Evolutionary conservation across 805 yeast genomes (phyloP), one percentile per base, ranked within the genome.

Genomic region (Pichia occidentalis): DNA sequence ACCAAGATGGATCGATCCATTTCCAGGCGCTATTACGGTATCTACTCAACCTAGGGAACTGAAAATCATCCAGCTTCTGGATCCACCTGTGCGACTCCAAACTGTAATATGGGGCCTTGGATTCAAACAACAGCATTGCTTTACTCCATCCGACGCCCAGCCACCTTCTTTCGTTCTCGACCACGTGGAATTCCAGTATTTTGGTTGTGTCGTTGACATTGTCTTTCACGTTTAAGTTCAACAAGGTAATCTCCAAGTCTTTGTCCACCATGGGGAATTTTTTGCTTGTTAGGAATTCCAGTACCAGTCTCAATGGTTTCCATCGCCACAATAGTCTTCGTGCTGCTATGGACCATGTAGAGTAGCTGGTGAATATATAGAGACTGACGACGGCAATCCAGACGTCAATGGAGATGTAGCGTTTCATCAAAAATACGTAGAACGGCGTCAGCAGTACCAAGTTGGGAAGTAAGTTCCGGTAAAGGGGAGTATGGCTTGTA

Each of bases 81-180:
- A 56, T 48, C 18, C 59, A 44, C 40, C 55, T 46, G 39, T 51
- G 54, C 8, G 59, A 58, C 11, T 63, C 53, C 20, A 59, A 68
- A 41, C 64, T 67, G 29, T 79, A 72, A 47, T 59, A 77, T 14
- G 64, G 59, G 1, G 73, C 49, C 19, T 81, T 48, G 43, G 7
- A 16, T 7, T 77, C 83, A 39, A 64, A 61, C 2, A 82, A 81
- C 4, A 75, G 48, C 25, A 75, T 51, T 13, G 60, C 57, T 34
- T 65, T 63, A 26, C 70, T 56, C 82, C 82, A 77, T 6, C 82
- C 84, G 13, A 76, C 42, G 1, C 78, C 81, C 3, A 76, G 24
- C 80, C 82, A 75, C 32, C 81, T 58, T 47, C 85, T 61, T 51
- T 77, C 77, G 46, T 77, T 71, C 47, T 77, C 79, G 26, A 70